Evolutionary conservation across 768 basidiomycete species (phyloP).

Genomic region (Boletus rubropictus): DNA sequence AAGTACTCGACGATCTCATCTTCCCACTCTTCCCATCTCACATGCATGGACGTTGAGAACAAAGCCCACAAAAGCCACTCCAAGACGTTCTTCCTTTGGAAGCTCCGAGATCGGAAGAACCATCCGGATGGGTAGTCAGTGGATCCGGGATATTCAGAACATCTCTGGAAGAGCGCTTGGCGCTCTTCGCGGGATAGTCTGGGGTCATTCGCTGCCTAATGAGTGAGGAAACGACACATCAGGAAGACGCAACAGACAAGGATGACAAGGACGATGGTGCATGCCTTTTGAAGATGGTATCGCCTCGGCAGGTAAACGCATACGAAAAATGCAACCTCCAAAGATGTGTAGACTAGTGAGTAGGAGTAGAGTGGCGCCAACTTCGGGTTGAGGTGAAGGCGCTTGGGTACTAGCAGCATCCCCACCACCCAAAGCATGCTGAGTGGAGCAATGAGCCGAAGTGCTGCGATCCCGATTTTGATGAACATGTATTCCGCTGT

Average conservation of each 20-base stretch:
- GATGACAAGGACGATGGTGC: too few species aligned
- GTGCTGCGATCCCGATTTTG: slow-evolving; percentile 36
- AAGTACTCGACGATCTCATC: slow-evolving; percentile 51
- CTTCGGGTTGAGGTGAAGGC: background rate
- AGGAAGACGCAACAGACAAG: background rate
- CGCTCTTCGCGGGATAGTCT: slow-evolving; percentile 38
- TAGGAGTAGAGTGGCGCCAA: slow-evolving; percentile 5
- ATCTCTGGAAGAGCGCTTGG: slow-evolving; percentile 44
- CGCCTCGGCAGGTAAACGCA: slow-evolving; percentile 46
- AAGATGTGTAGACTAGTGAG: slow-evolving; percentile 31
- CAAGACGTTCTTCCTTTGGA: slow-evolving; percentile 43
- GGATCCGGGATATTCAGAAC: slow-evolving; percentile 25
- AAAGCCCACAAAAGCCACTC: slow-evolving; percentile 68
- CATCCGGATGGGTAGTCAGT: slow-evolving; percentile 42
- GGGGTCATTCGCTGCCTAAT: slow-evolving; percentile 36
- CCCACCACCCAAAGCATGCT: slow-evolving; percentile 38
- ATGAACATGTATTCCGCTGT: slow-evolving; percentile 52
- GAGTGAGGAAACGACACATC: background rate
- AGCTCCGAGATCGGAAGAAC: slow-evolving; percentile 38
- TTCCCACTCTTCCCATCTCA: slow-evolving; percentile 34
- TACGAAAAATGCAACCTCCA: slow-evolving; percentile 47
- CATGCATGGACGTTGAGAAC: slow-evolving; percentile 39
- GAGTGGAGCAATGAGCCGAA: slow-evolving; percentile 47
- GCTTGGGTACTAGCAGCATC: slow-evolving; percentile 9
- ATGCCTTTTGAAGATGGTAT: slow-evolving; percentile 41